A percentile compares a stretch with the other conserved stretches of the same genome.
phyloP scores from a whole-genome alignment of 148 eudicot genomes.

The Rhododendron simsii region DNA sequence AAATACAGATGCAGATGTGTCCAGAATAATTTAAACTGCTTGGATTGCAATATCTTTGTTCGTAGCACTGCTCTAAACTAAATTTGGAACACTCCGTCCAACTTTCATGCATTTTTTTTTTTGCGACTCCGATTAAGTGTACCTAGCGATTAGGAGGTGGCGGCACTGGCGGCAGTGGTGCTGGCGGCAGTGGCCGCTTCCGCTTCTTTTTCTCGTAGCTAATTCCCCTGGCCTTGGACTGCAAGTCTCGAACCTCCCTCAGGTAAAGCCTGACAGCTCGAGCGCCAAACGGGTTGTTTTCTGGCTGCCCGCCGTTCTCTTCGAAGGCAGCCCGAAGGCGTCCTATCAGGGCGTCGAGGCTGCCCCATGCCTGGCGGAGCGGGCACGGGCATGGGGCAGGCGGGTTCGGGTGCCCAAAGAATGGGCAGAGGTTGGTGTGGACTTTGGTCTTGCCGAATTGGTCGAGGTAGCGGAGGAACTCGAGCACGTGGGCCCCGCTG shows the following conservation, averaged over 20 bases:
- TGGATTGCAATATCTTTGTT: too few species aligned
- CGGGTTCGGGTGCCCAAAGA: slow-evolving; percentile 57
- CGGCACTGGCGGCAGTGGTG: neutral
- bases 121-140: neutral
- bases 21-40: too few species aligned
- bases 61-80: neutral
- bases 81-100: neutral
- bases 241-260: slow-evolving; percentile 54
- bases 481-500: too few species aligned
- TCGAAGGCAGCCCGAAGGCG: slow-evolving; percentile 65
- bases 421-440: slow-evolving; percentile 44
- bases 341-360: slow-evolving; percentile 65
- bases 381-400: slow-evolving; percentile 72
- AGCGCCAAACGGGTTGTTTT: slow-evolving; percentile 58
- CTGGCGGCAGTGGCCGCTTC: slow-evolving; percentile 26
- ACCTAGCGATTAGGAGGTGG: slow-evolving; percentile 4
- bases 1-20: neutral
- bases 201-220: slow-evolving; percentile 70
- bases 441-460: too few species aligned
- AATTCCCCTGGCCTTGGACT: slow-evolving; percentile 54
- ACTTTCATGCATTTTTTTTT: too few species aligned
- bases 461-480: too few species aligned
- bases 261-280: slow-evolving; percentile 56
- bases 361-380: slow-evolving; percentile 66
- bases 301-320: slow-evolving; percentile 56